Conservation (phyloP, 768 basidiomycete genomes). For the Xerocomellus amylosporus region DNA sequence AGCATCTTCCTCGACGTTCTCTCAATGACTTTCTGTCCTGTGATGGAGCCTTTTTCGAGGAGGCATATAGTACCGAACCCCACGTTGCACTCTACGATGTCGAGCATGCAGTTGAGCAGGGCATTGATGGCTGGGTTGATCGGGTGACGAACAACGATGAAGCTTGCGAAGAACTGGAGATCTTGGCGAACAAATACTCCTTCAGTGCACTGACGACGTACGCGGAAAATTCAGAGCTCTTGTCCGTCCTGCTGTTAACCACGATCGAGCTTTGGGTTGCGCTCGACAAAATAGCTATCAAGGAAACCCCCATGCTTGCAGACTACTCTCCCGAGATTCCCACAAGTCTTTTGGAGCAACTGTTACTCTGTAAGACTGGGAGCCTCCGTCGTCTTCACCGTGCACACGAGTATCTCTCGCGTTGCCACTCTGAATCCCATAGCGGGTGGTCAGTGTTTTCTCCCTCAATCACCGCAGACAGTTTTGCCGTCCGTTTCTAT, state of each 20-base stretch:
- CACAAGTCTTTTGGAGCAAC: slow-evolving; percentile 17
- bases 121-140: slow-evolving; percentile 36
- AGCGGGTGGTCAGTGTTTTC: slow-evolving; percentile 36
- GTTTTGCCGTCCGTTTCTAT: slow-evolving; percentile 40
- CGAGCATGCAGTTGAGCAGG: slow-evolving; percentile 31
- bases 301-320: slow-evolving; percentile 24
- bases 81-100: slow-evolving; percentile 35
- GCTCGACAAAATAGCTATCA: slow-evolving; percentile 27
- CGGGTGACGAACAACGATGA: slow-evolving; percentile 3
- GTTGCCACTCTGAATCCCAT: slow-evolving; percentile 24
- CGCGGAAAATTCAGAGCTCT: slow-evolving; percentile 35
- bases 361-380: slow-evolving; percentile 30
- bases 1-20: slow-evolving; percentile 5
- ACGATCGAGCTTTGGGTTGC: slow-evolving; percentile 38
- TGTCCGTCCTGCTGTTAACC: slow-evolving; percentile 44
- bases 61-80: slow-evolving; percentile 12
- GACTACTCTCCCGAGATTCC: slow-evolving; percentile 37
- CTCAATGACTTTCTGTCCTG: slow-evolving; percentile 20
- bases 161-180: slow-evolving; percentile 21
- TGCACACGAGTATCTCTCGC: slow-evolving; percentile 32
- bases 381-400: slow-evolving; percentile 28
- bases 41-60: slow-evolving; percentile 8
- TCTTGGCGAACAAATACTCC: slow-evolving; percentile 29
- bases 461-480: slow-evolving; percentile 3
- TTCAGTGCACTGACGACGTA: slow-evolving; percentile 28